Conservation (phyloP, 1,139 yeast genomes). For the Candida sanyaensis region DNA sequence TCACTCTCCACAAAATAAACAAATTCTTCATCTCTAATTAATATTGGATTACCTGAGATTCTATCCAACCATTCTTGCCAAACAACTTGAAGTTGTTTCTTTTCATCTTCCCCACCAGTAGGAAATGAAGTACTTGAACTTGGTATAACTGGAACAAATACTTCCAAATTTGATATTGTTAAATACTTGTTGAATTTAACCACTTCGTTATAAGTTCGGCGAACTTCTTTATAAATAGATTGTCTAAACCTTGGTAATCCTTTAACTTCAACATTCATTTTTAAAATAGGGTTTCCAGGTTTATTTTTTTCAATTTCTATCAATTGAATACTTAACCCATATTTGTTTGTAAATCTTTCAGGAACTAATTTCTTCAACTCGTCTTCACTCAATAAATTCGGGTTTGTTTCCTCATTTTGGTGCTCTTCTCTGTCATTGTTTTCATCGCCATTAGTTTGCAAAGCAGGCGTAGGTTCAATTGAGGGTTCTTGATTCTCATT, state of each 20-base stretch:
- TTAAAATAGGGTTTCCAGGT: slow-evolving; percentile 46
- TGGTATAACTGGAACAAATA: slow-evolving; percentile 91
- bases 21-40: slow-evolving; percentile 85
- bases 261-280: slow-evolving; percentile 39
- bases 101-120: slow-evolving; percentile 80
- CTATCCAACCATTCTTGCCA: slow-evolving; percentile 90
- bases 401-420: slow-evolving; percentile 1
- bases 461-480: not conserved
- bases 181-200: slow-evolving; percentile 75
- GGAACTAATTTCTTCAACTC: slow-evolving; percentile 52
- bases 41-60: slow-evolving; percentile 69
- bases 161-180: slow-evolving; percentile 81
- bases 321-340: slow-evolving; percentile 30
- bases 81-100: slow-evolving; percentile 51
- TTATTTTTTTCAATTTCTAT: slow-evolving; percentile 41
- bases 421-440: not conserved
- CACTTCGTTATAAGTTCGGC: slow-evolving; percentile 81
- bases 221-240: slow-evolving; percentile 65
- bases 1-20: slow-evolving; percentile 87
- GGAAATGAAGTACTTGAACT: slow-evolving; percentile 75
- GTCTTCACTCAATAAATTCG: slow-evolving; percentile 22
- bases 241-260: slow-evolving; percentile 80
- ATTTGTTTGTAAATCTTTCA: slow-evolving; percentile 45
- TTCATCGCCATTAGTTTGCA: not conserved
- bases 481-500: slow-evolving; percentile 7